A percentile compares a stretch with the other conserved stretches of the same genome.
These are phyloP conservation scores for Xylaria curta DNA, from an alignment of 495 filamentous ascomycete species.

Conservation along the genomic window DNA sequence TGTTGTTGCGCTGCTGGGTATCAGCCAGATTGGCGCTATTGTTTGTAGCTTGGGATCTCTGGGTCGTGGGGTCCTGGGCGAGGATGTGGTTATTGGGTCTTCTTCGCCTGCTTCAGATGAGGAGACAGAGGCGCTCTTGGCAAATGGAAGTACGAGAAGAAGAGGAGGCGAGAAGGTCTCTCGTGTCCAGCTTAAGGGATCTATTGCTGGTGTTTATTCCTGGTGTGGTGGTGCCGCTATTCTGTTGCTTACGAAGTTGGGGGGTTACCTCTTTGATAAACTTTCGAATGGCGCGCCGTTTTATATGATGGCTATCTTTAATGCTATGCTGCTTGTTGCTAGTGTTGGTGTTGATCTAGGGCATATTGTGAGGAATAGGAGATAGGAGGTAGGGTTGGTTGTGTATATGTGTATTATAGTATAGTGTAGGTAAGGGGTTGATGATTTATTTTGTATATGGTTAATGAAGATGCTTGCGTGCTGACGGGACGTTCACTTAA, in stretches of 20 bases:
- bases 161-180: slow-evolving; percentile 40
- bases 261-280: slow-evolving; percentile 82
- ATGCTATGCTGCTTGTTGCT: slow-evolving; percentile 69
- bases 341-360: slow-evolving; percentile 55
- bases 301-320: slow-evolving; percentile 90
- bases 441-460: background rate
- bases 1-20: slow-evolving; percentile 79
- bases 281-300: slow-evolving; percentile 78
- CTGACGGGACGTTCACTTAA: too few species aligned
- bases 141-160: slow-evolving; percentile 16
- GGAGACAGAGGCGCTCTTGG: slow-evolving; percentile 32
- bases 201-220: slow-evolving; percentile 91
- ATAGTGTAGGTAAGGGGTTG: background rate
- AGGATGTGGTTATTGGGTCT: slow-evolving; percentile 43
- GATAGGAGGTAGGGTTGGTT: background rate
- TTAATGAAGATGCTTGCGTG: background rate
- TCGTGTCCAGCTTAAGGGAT: slow-evolving; percentile 77
- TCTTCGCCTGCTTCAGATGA: too few species aligned
- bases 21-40: slow-evolving; percentile 93
- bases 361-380: background rate
- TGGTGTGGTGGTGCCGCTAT: slow-evolving; percentile 92
- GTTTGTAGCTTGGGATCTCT: slow-evolving; percentile 90
- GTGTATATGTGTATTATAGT: background rate
- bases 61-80: slow-evolving; percentile 75
- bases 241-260: slow-evolving; percentile 86